Evolutionary conservation across 768 basidiomycete species (phyloP).

Genomic region (Boletus barrowsii): DNA sequence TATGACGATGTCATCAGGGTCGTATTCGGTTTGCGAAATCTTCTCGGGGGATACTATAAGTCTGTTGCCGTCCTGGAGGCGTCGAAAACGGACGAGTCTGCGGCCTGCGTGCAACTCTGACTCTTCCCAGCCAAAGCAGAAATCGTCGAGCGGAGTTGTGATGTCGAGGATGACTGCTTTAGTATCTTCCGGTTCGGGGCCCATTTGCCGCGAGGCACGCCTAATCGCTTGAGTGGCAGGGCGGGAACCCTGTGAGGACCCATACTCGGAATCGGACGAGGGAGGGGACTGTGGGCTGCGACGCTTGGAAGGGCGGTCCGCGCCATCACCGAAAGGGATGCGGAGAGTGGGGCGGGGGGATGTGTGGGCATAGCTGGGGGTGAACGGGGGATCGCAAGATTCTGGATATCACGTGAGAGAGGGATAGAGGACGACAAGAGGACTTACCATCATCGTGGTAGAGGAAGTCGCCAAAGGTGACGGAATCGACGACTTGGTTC

Average conservation of each 20-base stretch:
- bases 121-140: conserved; percentile 57
- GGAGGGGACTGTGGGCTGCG: conserved; percentile 41
- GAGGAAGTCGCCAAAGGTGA: conserved; percentile 69
- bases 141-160: conserved; percentile 50
- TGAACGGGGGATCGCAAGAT: neutral
- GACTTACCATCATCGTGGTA: conserved; percentile 51
- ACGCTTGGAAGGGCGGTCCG: conserved; percentile 33
- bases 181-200: conserved; percentile 38
- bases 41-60: conserved; percentile 79
- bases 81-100: conserved; percentile 83
- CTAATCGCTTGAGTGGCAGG: conserved; percentile 15
- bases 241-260: conserved; percentile 25
- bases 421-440: neutral
- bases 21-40: conserved; percentile 71
- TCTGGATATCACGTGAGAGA: conserved; percentile 11
- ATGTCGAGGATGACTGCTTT: conserved; percentile 61
- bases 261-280: conserved; percentile 40
- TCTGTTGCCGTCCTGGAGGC: conserved; percentile 70
- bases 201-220: conserved; percentile 21
- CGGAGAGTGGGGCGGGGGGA: conserved; percentile 24
- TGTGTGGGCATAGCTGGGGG: neutral
- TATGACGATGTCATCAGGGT: conserved; percentile 74
- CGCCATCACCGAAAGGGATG: conserved; percentile 22
- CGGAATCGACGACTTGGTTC: conserved; percentile 55
- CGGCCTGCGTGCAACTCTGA: conserved; percentile 69